Evolutionary conservation across 2,329 filamentous ascomycete genomes (phyloP), one percentile per base, ranked within the genome.

Genomic region (Cladosporium velox): DNA sequence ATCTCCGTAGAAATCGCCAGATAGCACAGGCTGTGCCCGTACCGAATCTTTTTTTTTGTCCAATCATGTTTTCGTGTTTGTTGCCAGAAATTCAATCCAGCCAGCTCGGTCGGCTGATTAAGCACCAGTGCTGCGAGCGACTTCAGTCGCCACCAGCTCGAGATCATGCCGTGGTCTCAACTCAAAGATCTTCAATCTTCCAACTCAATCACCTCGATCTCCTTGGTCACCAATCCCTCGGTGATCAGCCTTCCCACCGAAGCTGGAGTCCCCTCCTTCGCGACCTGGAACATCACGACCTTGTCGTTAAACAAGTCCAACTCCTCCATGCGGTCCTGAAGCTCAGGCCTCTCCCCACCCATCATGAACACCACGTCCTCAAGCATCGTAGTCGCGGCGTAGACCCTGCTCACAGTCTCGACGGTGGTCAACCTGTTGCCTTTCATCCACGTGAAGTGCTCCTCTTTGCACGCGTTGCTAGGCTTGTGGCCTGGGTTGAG

Each of bases 371-470:
- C 70, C 12, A 72, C 70, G 35, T 72, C 71, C 4, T 65, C 67
- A 14, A 59, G 52, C 51, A 69, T 62, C 3, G 67, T 69, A 4
- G 69, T 69, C 15, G 54, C 59, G 3, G 67, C 63, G 63, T 72
- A 75, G 11, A 64, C 64, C 38, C 75, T 68, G 71, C 69, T 73
- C 59, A 78, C 70, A 1, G 76, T 78, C 47, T 69, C 67, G 3
- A 77, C 70, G 2, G 75, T 77, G n/a, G 70, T 75, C 44, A 68
- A 67, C 11, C 68, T 65, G 59, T 75, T 73, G 1, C 73, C 76
- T 34, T 75, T 74, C 69, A 78, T 72, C 76, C 75, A 77, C 7
- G 74, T 65, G 55, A 75, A 72, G 49, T 76, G 73, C 26, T 67
- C 67, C 44, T 57, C 61, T n/a, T 57, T 64, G 61, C 24, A 47